Evolutionary conservation across 2,329 filamentous ascomycete genomes (phyloP).

Genomic region (Cordyceps javanica): DNA sequence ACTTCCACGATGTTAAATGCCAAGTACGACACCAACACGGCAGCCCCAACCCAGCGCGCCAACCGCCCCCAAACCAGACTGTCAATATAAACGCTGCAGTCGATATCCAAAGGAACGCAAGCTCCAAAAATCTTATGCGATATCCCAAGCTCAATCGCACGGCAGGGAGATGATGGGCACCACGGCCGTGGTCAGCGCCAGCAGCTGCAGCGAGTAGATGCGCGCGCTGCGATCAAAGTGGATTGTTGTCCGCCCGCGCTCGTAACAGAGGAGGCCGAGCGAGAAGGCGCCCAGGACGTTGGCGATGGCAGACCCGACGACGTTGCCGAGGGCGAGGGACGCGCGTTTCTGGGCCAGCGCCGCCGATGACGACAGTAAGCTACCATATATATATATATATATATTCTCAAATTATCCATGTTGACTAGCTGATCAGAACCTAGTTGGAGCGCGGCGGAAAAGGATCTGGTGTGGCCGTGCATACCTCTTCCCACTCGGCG

Average conservation of each 20-base stretch:
- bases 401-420: too few species aligned
- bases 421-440: too few species aligned
- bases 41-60: slow-evolving; percentile 13
- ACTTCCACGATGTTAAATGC: slow-evolving; percentile 12
- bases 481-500: background rate
- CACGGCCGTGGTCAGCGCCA: slow-evolving; percentile 35
- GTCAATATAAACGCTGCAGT: slow-evolving; percentile 16
- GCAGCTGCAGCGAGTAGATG: slow-evolving; percentile 37
- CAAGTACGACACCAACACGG: slow-evolving; percentile 15
- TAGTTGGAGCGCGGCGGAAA: background rate
- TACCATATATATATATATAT: too few species aligned
- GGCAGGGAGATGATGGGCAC: slow-evolving; percentile 28
- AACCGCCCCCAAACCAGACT: slow-evolving; percentile 16
- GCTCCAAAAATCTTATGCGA: slow-evolving; percentile 43
- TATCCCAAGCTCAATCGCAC: slow-evolving; percentile 30
- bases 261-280: slow-evolving; percentile 40
- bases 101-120: slow-evolving; percentile 16
- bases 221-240: slow-evolving; percentile 41
- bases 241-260: slow-evolving; percentile 14
- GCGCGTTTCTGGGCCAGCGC: slow-evolving; percentile 38
- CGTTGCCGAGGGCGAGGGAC: slow-evolving; percentile 46
- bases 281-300: slow-evolving; percentile 52
- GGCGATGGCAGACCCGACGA: slow-evolving; percentile 46
- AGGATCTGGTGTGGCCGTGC: too few species aligned
- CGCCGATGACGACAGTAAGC: slow-evolving; percentile 43